Conservation (phyloP, 768 basidiomycete species). For the Russula emetica region DNA sequence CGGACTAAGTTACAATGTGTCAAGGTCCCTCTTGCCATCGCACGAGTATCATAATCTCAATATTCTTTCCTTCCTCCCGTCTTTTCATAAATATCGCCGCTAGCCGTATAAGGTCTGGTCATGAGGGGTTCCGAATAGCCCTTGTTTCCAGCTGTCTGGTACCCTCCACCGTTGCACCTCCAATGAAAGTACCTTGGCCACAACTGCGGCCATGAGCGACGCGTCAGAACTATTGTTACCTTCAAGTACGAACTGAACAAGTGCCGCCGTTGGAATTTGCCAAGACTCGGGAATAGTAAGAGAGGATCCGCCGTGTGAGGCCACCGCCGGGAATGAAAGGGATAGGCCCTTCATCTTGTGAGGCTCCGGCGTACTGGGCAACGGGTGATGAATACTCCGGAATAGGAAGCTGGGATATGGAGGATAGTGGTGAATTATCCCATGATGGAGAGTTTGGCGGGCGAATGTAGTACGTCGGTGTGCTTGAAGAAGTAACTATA, state of each 20-base stretch:
- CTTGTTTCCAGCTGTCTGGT: constrained; percentile 58
- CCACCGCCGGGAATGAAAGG: constrained; percentile 82
- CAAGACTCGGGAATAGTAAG: constrained; percentile 43
- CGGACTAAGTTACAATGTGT: too few relatives aligned
- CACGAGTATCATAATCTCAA: background rate
- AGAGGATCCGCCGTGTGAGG: constrained; percentile 59
- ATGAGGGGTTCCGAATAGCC: constrained; percentile 68
- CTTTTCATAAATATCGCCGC: background rate
- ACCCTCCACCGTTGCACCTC: constrained; percentile 49
- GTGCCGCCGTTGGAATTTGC: constrained; percentile 50
- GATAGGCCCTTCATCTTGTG: constrained; percentile 36
- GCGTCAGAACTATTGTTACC: constrained; percentile 81
- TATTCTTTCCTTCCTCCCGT: background rate
- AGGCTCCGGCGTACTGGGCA: constrained; percentile 35
- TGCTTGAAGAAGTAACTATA: constrained; percentile 40
- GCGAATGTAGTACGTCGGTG: constrained; percentile 58
- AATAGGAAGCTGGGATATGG: constrained; percentile 46
- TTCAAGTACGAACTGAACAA: constrained; percentile 75
- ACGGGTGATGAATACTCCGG: constrained; percentile 52
- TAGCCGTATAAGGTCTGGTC: constrained; percentile 66
- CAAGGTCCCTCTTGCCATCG: background rate
- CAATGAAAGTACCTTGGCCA: constrained; percentile 45
- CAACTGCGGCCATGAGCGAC: constrained; percentile 51
- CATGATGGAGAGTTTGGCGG: constrained; percentile 45
- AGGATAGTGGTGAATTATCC: constrained; percentile 42